phyloP scores from a whole-genome alignment of 306 rosid genomes.

The barrel medic (Medicago truncatula) region DNA sequence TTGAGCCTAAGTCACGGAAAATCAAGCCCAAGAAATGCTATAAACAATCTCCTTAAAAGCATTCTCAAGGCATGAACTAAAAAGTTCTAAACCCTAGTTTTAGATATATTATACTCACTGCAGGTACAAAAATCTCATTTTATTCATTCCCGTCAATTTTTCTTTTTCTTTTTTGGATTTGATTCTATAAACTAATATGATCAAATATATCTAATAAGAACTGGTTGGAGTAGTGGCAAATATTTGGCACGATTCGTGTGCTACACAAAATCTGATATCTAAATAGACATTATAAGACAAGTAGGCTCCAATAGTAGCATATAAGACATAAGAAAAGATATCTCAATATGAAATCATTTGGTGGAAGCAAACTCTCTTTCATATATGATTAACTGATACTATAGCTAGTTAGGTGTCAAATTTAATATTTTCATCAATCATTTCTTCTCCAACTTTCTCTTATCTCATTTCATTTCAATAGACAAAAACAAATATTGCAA shows the following conservation, averaged over 20 bases:
- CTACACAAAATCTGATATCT: slow-evolving; percentile 31
- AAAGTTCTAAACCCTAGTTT: too few relatives aligned
- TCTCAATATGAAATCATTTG: neutral
- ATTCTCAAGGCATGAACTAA: too few relatives aligned
- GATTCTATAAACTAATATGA: neutral
- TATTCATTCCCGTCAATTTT: neutral
- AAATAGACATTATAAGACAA: slow-evolving; percentile 18
- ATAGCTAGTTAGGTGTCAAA: neutral
- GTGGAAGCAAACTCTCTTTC: neutral
- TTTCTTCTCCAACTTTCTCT: too few relatives aligned
- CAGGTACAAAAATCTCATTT: too few relatives aligned
- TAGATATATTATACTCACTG: too few relatives aligned
- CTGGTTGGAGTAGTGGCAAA: slow-evolving; percentile 9
- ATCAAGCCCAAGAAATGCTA: too few relatives aligned
- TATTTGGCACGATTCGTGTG: slow-evolving; percentile 20
- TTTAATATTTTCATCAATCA: neutral
- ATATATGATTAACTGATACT: neutral
- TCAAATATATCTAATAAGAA: too few relatives aligned
- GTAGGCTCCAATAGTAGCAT: slow-evolving; percentile 4
- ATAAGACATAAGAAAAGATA: neutral
- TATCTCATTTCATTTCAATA: too few relatives aligned
- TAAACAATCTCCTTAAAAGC: too few relatives aligned
- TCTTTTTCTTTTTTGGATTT: neutral
- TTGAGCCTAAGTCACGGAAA: too few relatives aligned
- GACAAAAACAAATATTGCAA: too few relatives aligned